phyloP scores from a whole-genome alignment of 176 grass and related monocot genomes.

The Tuctoria greenei region DNA sequence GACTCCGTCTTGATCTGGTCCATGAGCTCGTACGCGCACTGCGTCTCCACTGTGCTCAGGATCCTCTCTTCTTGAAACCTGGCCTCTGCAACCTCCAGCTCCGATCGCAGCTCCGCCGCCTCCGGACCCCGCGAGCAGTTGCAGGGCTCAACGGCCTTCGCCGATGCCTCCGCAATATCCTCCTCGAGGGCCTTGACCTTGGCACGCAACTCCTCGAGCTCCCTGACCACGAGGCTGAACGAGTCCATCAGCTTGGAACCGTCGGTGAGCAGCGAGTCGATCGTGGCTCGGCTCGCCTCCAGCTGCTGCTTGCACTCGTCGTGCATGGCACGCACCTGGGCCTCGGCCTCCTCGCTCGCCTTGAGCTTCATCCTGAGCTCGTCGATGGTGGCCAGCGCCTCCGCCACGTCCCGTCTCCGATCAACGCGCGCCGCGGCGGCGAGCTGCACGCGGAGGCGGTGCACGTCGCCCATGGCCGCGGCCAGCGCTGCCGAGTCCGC shows the following conservation, averaged over 20 bases:
- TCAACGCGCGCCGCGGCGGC: slow-evolving; percentile 46
- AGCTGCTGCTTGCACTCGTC: slow-evolving; percentile 73
- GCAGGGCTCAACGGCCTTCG: slow-evolving; percentile 23
- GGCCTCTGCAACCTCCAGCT: slow-evolving; percentile 50
- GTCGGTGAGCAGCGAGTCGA: slow-evolving; percentile 81
- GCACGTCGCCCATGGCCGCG: slow-evolving; percentile 68
- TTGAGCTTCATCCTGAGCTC: slow-evolving; percentile 64
- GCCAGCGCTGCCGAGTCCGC: slow-evolving; percentile 73
- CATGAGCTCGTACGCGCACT: slow-evolving; percentile 64
- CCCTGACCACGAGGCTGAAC: slow-evolving; percentile 77
- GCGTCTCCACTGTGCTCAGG: slow-evolving; percentile 64
- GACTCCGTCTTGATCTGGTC: slow-evolving; percentile 63
- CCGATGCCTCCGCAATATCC: slow-evolving; percentile 37
- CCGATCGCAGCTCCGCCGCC: slow-evolving; percentile 41
- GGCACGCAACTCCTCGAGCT: slow-evolving; percentile 86
- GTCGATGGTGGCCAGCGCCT: slow-evolving; percentile 51
- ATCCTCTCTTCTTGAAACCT: slow-evolving; percentile 69
- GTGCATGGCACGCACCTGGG: slow-evolving; percentile 49
- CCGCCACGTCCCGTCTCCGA: slow-evolving; percentile 50
- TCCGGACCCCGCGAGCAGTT: slow-evolving; percentile 44
- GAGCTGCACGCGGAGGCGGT: slow-evolving; percentile 68
- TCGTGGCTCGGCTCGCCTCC: slow-evolving; percentile 63
- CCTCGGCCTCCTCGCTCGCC: slow-evolving; percentile 60
- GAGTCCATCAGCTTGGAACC: slow-evolving; percentile 98
- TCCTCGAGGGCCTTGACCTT: slow-evolving; percentile 66